These are phyloP conservation scores for Cladorrhinum sp. DNA, from an alignment of 2,329 filamentous ascomycete genomes.

Conservation along the genomic window DNA sequence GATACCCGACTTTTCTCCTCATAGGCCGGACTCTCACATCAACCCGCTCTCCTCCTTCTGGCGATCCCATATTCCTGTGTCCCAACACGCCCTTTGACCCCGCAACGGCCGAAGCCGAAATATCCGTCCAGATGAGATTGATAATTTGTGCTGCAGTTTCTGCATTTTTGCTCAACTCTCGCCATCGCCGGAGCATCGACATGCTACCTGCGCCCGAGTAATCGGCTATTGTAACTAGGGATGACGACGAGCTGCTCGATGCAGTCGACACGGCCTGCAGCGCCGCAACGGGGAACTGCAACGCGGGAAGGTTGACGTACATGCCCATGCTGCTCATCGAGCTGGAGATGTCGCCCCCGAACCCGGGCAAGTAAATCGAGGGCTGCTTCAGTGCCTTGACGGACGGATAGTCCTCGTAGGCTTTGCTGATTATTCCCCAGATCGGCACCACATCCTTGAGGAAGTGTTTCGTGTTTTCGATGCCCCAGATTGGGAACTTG, in stretches of 20 bases:
- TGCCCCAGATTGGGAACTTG: slow-evolving; percentile 34
- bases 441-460: slow-evolving; percentile 32
- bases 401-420: slow-evolving; percentile 31
- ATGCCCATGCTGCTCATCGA: not conserved
- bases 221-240: slow-evolving; percentile 3
- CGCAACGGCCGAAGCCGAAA: slow-evolving; percentile 41
- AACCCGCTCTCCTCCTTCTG: not conserved
- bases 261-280: slow-evolving; percentile 26
- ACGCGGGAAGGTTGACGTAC: slow-evolving; percentile 34
- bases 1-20: not conserved
- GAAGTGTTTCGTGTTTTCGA: slow-evolving; percentile 31
- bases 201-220: slow-evolving; percentile 30
- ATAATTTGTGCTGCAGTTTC: slow-evolving; percentile 35
- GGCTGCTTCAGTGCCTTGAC: slow-evolving; percentile 32
- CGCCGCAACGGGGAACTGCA: slow-evolving; percentile 30
- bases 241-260: slow-evolving; percentile 20
- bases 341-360: not conserved
- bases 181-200: slow-evolving; percentile 42
- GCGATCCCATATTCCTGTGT: not conserved
- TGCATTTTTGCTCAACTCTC: slow-evolving; percentile 32
- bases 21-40: not conserved
- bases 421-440: slow-evolving; percentile 40
- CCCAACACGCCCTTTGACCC: slow-evolving; percentile 33
- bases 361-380: slow-evolving; percentile 21
- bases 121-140: slow-evolving; percentile 45